These are phyloP conservation scores for Populus trichocarpa DNA, from an alignment of 441 rosid species.

Conservation along the genomic window DNA sequence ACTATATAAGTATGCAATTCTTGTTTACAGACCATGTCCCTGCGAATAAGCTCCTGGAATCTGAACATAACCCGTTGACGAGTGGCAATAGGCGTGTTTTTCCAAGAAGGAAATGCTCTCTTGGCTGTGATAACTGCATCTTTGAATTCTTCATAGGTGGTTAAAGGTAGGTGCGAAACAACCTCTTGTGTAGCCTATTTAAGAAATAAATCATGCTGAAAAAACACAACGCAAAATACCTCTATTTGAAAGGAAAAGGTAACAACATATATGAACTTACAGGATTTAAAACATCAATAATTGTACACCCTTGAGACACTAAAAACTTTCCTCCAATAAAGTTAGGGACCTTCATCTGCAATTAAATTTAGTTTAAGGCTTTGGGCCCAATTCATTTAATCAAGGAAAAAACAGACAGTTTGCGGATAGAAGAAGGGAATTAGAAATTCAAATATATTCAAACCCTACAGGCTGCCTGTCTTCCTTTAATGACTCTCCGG, in stretches of 20 bases:
- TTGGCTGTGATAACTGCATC: constrained; percentile 60
- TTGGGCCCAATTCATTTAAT: constrained; percentile 1
- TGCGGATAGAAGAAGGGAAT: not conserved
- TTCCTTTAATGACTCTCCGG: constrained; percentile 29
- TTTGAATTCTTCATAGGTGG: constrained; percentile 55
- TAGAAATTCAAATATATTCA: constrained; percentile 9
- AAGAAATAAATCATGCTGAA: constrained; percentile 1
- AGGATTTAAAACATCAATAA: constrained; percentile 53
- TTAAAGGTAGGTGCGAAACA: constrained; percentile 53
- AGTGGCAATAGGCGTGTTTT: constrained; percentile 42
- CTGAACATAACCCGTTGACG: constrained; percentile 63
- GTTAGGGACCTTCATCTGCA: constrained; percentile 43
- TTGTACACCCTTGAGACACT: constrained; percentile 37
- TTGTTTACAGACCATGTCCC: constrained; percentile 44
- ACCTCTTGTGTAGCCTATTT: constrained; percentile 57
- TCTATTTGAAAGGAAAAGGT: not conserved
- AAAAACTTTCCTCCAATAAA: constrained; percentile 57
- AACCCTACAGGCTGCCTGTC: constrained; percentile 36
- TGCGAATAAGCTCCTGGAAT: constrained; percentile 54
- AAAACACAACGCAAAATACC: not conserved
- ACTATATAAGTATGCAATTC: not conserved
- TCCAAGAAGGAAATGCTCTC: constrained; percentile 53
- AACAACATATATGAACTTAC: constrained; percentile 33
- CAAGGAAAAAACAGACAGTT: not conserved
- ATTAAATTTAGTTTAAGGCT: not conserved